Base-by-base conservation (phyloP, 805 yeast genomes). In the Soucietia sequanensis region DNA sequence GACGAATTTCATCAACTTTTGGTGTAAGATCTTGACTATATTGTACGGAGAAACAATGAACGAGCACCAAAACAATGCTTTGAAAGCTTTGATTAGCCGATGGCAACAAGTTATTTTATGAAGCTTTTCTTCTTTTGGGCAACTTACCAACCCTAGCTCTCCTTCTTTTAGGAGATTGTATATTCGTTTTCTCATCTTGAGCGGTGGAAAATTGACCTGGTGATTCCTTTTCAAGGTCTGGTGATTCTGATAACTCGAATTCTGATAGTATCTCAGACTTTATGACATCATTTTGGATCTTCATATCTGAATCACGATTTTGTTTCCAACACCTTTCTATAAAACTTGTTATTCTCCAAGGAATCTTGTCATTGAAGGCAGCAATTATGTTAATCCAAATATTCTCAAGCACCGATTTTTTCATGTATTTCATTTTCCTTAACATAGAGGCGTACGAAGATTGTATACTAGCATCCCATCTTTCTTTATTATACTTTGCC, bases 1-100 rank as follows among this genome's bases (percentile, higher is more conserved):
- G 20, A 33, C 30, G 3, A 58, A 53, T 9, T 78, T 81, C 44
- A 54, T 68, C 4, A 58, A 56, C 2, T 76, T 76, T 46, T 84
- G 90, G 90, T 39, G 55, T 2, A 53, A 58, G 2, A 59, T 75
- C 0, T 53, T 81, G 28, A 42, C 47, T 2, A 59, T 60, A 1
- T 48, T 81, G 6, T 80, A 78, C 44, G 30, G 31, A n/a, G 46
- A 37, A 9, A 56, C 48, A 27, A 48, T 61, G 56, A 50, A 50
- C 33, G 49, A 43, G 15, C 29, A 41, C 18, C 62, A 60, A 35
- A 43, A 49, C 16, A 33, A 42, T 8, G 62, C 68, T 5, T 47
- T 76, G 20, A 47, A 47, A 5, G 33, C 34, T 21, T 42, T 64
- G 4, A 42, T 57, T 3, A 39, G 54, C 11, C 44, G 72, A 36